Evolutionary conservation across 164 flowering plant species (phyloP), one percentile per base, ranked within the genome.

Genomic region (Annona cherimola): DNA sequence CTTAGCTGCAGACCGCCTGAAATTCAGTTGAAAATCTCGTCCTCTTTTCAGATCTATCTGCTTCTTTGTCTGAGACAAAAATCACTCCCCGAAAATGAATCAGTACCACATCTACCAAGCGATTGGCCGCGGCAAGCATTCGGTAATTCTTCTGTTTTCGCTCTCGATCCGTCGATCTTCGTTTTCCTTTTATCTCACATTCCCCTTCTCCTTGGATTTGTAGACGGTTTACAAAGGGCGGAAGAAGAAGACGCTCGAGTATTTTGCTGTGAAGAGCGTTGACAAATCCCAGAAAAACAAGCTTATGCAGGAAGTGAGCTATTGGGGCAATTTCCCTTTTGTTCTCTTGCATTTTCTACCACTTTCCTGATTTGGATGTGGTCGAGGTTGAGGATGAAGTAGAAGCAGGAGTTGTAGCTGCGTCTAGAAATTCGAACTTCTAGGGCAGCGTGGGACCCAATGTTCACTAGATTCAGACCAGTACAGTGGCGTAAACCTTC

Each of bases 191-290:
- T 1, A 69, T 35, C 42, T 40, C 57, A 50, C 35, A 6, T 62
- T 19, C 40, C 9, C 40, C 67, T 35, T 8, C 59, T 61, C 4
- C 5, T 45, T 57, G 54, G n/a, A 42, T 35, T 73, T 55, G 54
- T 71, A 95, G 99, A 86, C 88, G 42, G 98, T 95, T 63, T 95
- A 95, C 74, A 93, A 95, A 81, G 98, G 95, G 14, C 85, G 98
- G 83, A 93, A 90, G 99, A 96, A 93, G 93, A 96, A 90, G 87
- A 83, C 92, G 11, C 88, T 96, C 40, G 97, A 96, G 88, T 93
- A 96, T 74, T 93, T 76, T 69, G 99, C 99, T 0, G 76, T 91
- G 40, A 96, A 93, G 79, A 93, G 98, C 74, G 98, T 93, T 1
- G 98, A 96, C 61, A 96, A 96, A 73, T 91, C 96, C 3, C 97